Conservation (phyloP, 2,329 filamentous ascomycete species). For the Diaporthe velutina region DNA sequence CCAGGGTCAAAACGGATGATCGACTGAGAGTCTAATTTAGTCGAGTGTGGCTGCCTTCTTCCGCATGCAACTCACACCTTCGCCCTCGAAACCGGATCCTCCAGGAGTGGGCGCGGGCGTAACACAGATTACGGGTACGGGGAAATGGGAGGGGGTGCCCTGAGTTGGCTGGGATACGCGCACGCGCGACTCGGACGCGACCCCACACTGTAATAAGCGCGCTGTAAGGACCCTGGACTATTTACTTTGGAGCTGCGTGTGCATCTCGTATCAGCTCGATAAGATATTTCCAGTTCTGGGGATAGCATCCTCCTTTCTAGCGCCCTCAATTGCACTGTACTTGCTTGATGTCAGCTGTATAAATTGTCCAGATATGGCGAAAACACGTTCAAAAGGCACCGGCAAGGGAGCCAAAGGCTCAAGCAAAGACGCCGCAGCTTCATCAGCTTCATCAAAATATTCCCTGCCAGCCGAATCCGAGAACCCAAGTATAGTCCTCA, state of each 20-base stretch:
- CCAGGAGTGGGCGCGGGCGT: slow-evolving; percentile 19
- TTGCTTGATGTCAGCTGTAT: neutral
- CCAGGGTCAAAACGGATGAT: slow-evolving; percentile 26
- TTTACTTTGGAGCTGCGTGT: slow-evolving; percentile 10
- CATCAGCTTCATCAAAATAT: slow-evolving; percentile 54
- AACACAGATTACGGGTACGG: slow-evolving; percentile 29
- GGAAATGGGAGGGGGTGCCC: slow-evolving; percentile 11
- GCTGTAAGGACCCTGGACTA: slow-evolving; percentile 14
- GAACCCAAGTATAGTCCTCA: slow-evolving; percentile 68
- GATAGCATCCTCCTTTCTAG: neutral
- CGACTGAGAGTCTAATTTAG: slow-evolving; percentile 29
- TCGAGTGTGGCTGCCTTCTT: slow-evolving; percentile 17
- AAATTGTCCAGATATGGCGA: slow-evolving; percentile 56
- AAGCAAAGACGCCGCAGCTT: slow-evolving; percentile 44
- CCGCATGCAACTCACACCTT: slow-evolving; percentile 30
- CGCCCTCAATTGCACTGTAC: neutral
- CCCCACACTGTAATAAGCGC: slow-evolving; percentile 24
- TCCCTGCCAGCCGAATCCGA: slow-evolving; percentile 53
- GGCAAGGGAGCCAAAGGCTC: slow-evolving; percentile 45
- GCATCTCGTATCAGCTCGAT: slow-evolving; percentile 18
- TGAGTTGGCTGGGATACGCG: slow-evolving; percentile 22
- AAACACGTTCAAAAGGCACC: slow-evolving; percentile 60
- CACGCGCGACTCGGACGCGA: slow-evolving; percentile 24
- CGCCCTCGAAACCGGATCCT: slow-evolving; percentile 23
- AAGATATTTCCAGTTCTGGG: neutral